Percentiles rank a stretch among this genome's conserved stretches.
These are phyloP conservation scores for Hericium rajendrae DNA, from an alignment of 768 basidiomycete species.

Conservation along the genomic window DNA sequence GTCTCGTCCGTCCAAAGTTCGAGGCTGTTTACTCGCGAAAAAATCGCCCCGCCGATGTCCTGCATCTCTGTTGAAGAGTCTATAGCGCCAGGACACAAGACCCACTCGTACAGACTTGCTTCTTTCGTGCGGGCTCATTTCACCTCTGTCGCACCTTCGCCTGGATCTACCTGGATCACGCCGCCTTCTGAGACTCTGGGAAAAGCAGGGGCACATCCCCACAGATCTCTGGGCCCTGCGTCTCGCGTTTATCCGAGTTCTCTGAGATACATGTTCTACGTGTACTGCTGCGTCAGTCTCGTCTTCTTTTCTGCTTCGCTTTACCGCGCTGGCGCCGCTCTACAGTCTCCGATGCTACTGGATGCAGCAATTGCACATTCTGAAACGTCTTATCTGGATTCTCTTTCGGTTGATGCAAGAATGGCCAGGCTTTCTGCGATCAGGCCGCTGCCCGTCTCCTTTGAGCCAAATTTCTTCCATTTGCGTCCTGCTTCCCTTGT, in stretches of 20 bases:
- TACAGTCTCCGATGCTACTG: not conserved
- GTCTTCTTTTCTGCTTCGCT: conserved; percentile 11
- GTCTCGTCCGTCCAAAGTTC: not conserved
- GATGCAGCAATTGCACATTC: not conserved
- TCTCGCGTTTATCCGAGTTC: not conserved
- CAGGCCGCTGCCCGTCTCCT: conserved; percentile 13
- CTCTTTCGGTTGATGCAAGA: conserved; percentile 1
- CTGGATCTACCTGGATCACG: not conserved
- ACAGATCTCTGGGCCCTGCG: not conserved
- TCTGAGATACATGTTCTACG: conserved; percentile 7
- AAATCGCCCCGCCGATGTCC: no score
- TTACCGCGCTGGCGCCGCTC: not conserved
- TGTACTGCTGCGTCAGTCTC: conserved; percentile 7
- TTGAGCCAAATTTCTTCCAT: conserved; percentile 14
- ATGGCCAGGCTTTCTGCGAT: conserved; percentile 19
- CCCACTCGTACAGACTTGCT: not conserved
- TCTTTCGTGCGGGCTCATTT: not conserved
- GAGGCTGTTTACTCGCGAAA: no score
- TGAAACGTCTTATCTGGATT: conserved; percentile 1
- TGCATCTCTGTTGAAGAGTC: no score
- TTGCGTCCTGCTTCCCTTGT: not conserved
- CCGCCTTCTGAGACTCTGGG: not conserved
- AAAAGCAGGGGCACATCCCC: not conserved
- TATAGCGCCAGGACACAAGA: not conserved
- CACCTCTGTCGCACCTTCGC: not conserved